Base-by-base conservation (phyloP, 164 flowering plant genomes). In the Akebia trifoliata region DNA sequence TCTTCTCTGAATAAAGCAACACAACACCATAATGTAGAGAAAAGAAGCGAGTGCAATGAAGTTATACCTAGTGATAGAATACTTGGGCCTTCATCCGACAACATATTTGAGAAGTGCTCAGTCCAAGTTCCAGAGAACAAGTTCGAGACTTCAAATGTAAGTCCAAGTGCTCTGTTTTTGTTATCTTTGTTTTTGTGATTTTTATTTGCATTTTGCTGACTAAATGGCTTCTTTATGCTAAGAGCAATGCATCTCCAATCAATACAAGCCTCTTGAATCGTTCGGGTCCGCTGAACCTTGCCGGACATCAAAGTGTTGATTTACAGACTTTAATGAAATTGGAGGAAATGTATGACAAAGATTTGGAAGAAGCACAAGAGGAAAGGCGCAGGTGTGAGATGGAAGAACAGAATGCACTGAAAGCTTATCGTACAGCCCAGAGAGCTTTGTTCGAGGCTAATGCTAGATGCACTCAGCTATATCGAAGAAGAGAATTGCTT, bases 281-380 rank as follows among this genome's bases (percentile, higher is more conserved):
- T 68, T 48, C 47, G 54, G 69, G 35, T 55, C 68, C 63, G 65
- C 49, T 24, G 42, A 74, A 56, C 56, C 42, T 61, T 26, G 40
- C 61, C 10, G 78, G 62, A 58, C 37, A 55, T 39, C 46, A 63
- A 14, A 60, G 61, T 38, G 49, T 57, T 50, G 76, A 72, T 52
- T 21, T 81, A 7, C 67, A 75, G 38, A 63, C 84, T 31, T 57
- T 84, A 29, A 30, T 66, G 64, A 79, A 78, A 39, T 52, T 81
- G 50, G 96, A 91, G 72, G 95, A 84, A 65, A 44, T 71, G 53
- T 70, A 67, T 4, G 96, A 91, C 71, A 88, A 75, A 68, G 90
- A 84, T 62, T 77, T 91, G 54, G 89, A 86, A 57, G 86, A 86
- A 63, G 95, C 90, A 29, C 95, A 84, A 65, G 90, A 86, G 66